Evolutionary conservation across 1,284 basidiomycete genomes (phyloP).

Genomic region (Pseudozyma thailandica): DNA sequence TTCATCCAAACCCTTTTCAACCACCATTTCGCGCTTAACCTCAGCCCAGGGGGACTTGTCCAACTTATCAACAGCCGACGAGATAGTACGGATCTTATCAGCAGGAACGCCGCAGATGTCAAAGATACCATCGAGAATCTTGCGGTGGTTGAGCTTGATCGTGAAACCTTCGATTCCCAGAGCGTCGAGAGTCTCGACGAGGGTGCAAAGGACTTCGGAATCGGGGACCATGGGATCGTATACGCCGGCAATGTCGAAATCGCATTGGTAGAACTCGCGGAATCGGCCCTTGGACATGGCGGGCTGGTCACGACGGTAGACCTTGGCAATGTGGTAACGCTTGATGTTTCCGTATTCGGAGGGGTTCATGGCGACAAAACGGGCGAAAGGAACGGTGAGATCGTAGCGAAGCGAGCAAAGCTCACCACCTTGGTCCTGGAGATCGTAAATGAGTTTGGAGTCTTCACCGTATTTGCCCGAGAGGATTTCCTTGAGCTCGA

Average conservation of each 20-base stretch:
- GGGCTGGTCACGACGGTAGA: slow-evolving; percentile 94
- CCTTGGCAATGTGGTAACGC: slow-evolving; percentile 97
- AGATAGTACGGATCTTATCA: slow-evolving; percentile 93
- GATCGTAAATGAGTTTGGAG: slow-evolving; percentile 96
- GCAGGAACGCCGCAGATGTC: slow-evolving; percentile 92
- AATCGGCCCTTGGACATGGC: slow-evolving; percentile 98
- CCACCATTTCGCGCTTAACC: slow-evolving; percentile 94
- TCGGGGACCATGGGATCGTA: slow-evolving; percentile 95
- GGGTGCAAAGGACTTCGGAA: slow-evolving; percentile 85
- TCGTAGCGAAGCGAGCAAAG: slow-evolving; percentile 94
- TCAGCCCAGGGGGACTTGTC: slow-evolving; percentile 93
- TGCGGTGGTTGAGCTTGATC: slow-evolving; percentile 93
- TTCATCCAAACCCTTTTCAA: slow-evolving; percentile 89
- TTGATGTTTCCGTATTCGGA: slow-evolving; percentile 78
- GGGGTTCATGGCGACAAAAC: slow-evolving; percentile 94
- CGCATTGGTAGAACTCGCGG: slow-evolving; percentile 98
- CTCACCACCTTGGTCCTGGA: slow-evolving; percentile 98
- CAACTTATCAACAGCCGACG: slow-evolving; percentile 96
- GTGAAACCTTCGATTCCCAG: slow-evolving; percentile 88
- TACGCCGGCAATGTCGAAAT: slow-evolving; percentile 94
- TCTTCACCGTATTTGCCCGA: slow-evolving; percentile 89
- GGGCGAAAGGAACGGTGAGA: slow-evolving; percentile 91
- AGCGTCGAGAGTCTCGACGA: slow-evolving; percentile 82
- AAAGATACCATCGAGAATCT: slow-evolving; percentile 97
- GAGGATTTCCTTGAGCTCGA: slow-evolving; percentile 95